Evolutionary conservation across 2,329 filamentous ascomycete species (phyloP).

Genomic region (Lachnellula occidentalis): DNA sequence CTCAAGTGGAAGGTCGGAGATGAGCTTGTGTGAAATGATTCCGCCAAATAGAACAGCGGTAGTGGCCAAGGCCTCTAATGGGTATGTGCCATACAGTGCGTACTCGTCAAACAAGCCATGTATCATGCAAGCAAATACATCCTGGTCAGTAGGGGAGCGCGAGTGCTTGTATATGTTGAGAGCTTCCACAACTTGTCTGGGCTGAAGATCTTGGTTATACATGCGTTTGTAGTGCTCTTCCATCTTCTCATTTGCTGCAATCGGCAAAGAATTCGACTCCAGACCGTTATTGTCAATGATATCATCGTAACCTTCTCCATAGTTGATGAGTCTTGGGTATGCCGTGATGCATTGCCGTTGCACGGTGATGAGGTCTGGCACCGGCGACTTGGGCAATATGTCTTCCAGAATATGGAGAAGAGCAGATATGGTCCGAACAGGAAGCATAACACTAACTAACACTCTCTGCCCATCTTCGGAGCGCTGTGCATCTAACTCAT

Average conservation of each 20-base stretch:
- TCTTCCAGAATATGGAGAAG: slow-evolving; percentile 76
- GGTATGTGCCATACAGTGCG: slow-evolving; percentile 90
- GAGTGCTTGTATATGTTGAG: slow-evolving; percentile 87
- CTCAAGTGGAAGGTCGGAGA: slow-evolving; percentile 84
- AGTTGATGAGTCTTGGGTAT: slow-evolving; percentile 94
- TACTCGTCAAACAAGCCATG: slow-evolving; percentile 97
- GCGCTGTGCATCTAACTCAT: slow-evolving; percentile 71
- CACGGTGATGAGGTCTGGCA: slow-evolving; percentile 68
- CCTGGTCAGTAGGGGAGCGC: slow-evolving; percentile 76
- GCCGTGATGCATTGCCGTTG: slow-evolving; percentile 86
- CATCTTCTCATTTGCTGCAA: slow-evolving; percentile 82
- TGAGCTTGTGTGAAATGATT: slow-evolving; percentile 88
- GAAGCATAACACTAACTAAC: slow-evolving; percentile 66
- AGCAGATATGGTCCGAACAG: slow-evolving; percentile 78
- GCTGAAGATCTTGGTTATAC: slow-evolving; percentile 87
- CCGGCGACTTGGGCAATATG: slow-evolving; percentile 52
- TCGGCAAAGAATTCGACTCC: slow-evolving; percentile 73
- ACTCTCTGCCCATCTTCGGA: slow-evolving; percentile 50
- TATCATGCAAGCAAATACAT: slow-evolving; percentile 97
- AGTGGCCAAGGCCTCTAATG: slow-evolving; percentile 89
- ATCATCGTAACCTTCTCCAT: slow-evolving; percentile 86
- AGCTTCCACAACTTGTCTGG: slow-evolving; percentile 77
- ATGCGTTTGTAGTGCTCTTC: slow-evolving; percentile 97
- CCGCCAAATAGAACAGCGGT: slow-evolving; percentile 95
- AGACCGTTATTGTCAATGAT: slow-evolving; percentile 82